Conservation (phyloP, 139 green algal genomes). For the Tetratostichococcus sp. region DNA sequence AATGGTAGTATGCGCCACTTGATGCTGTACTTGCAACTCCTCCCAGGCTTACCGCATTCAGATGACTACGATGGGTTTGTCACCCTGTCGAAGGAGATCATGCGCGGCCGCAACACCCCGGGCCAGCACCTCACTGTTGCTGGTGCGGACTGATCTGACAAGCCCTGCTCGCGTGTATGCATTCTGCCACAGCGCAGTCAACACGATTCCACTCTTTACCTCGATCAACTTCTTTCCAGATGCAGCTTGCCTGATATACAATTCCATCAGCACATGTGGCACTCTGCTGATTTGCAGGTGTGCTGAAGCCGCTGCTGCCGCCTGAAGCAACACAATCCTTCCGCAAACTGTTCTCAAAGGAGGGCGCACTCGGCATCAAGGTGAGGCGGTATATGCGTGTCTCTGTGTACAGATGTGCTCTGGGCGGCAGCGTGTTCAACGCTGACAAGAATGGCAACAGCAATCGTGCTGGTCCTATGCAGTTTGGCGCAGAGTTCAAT, state of each 20-base stretch:
- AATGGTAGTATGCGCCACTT: too few species aligned
- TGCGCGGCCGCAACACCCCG: conserved; percentile 38
- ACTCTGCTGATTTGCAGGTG: too few species aligned
- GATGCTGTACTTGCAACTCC: background rate
- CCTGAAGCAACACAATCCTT: conserved; percentile 29
- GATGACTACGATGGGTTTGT: conserved; percentile 49
- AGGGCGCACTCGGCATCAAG: conserved; percentile 33
- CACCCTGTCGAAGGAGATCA: conserved; percentile 47
- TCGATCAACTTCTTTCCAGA: too few species aligned
- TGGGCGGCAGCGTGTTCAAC: too few species aligned
- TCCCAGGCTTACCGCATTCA: conserved; percentile 10
- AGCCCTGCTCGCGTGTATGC: too few species aligned
- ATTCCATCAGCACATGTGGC: too few species aligned
- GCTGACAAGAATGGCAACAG: too few species aligned
- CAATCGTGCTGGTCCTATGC: background rate
- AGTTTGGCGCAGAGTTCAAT: conserved; percentile 41
- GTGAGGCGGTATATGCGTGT: conserved; percentile 3
- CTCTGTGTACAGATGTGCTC: too few species aligned
- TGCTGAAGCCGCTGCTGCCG: conserved; percentile 40
- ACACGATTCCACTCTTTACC: too few species aligned
- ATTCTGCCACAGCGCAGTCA: too few species aligned
- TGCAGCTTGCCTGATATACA: too few species aligned
- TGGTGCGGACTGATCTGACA: background rate
- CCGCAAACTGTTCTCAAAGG: conserved; percentile 36
- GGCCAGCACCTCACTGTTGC: conserved; percentile 46